Evolutionary conservation across 805 yeast genomes (phyloP).

Genomic region (Wickerhamiella bombiphila): DNA sequence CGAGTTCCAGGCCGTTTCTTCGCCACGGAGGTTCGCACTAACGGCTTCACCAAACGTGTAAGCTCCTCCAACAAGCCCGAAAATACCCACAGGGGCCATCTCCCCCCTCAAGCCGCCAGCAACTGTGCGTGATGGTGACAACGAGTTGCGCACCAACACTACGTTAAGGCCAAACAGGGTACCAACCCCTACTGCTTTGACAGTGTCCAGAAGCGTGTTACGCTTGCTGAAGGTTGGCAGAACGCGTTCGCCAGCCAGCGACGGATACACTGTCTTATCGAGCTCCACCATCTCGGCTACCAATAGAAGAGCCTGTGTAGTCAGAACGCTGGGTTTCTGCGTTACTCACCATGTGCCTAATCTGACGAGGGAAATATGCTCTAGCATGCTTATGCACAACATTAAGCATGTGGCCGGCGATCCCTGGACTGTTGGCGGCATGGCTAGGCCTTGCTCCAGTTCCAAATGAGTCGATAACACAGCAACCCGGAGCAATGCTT

Average conservation of each 20-base stretch:
- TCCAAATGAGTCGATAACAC: neutral
- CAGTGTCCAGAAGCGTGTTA: conserved; percentile 38
- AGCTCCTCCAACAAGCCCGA: conserved; percentile 37
- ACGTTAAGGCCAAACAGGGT: conserved; percentile 34
- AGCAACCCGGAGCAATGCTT: conserved; percentile 1
- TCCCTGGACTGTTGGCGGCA: too few relatives aligned
- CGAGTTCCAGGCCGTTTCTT: conserved; percentile 47
- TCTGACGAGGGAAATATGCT: too few relatives aligned
- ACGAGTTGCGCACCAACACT: conserved; percentile 29
- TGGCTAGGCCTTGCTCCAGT: too few relatives aligned
- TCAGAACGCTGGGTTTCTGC: too few relatives aligned
- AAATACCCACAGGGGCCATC: conserved; percentile 18
- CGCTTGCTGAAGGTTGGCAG: conserved; percentile 40
- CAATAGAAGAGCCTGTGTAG: too few relatives aligned
- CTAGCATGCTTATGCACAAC: too few relatives aligned
- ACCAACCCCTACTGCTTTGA: conserved; percentile 32
- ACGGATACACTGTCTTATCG: conserved; percentile 12
- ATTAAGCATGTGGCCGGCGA: too few relatives aligned
- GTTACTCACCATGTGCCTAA: too few relatives aligned
- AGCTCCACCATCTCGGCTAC: conserved; percentile 3
- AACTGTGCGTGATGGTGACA: conserved; percentile 21
- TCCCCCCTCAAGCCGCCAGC: conserved; percentile 20
- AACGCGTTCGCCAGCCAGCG: conserved; percentile 18
- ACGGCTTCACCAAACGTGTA: conserved; percentile 30
- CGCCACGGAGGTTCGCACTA: conserved; percentile 45